Evolutionary conservation across 1,139 yeast species (phyloP), one percentile per base, ranked within the genome.

Genomic region (Pichia sp.): DNA sequence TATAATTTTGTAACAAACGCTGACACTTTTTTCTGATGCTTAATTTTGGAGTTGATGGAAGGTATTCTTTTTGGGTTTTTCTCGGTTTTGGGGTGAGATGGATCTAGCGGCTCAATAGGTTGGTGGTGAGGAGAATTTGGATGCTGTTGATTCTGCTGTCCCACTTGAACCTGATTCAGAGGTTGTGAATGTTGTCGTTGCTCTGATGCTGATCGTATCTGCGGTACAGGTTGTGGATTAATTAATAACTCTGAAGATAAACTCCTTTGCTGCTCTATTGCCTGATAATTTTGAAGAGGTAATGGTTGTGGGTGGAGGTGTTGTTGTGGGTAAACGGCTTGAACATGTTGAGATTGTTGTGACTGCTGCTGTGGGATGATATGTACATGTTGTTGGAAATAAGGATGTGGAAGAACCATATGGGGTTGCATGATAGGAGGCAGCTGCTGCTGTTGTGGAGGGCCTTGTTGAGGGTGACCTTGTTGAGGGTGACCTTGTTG

Each of bases 1-100:
- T 78, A 83, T 26, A 84, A 70, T 67, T 84, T 84, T 61, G 81
- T 81, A 7, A 84, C 87, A 68, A 84, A 84, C 1, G 87, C 87
- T 55, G 82, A 80, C 60, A 80, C 81, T 63, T 81, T 82, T 36
- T 55, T 58, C 5, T 50, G 57, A 7, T 53, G 50, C 44, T 57
- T 56, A 8, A 8, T 50, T 45, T 45, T 7, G 34, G 38, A 34
- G 30, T 31, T 36, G 10, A 15, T 36, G 10, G 52, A n/a, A 8
- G 34, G 19, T 16, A 36, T 13, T 30, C 45, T 55, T 19, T 48
- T 55, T 3, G 44, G 30, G 13, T 41, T 26, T 32, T 54, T 51
- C 15, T 47, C 47, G 16, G 40, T 30, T 29, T 47, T 34, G 15
- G 11, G 26, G 8, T 11, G 23, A 8, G 30, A 5, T 10, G 40